Conservation (phyloP, 2,329 filamentous ascomycete genomes). For the Emergomyces pasteurianus region DNA sequence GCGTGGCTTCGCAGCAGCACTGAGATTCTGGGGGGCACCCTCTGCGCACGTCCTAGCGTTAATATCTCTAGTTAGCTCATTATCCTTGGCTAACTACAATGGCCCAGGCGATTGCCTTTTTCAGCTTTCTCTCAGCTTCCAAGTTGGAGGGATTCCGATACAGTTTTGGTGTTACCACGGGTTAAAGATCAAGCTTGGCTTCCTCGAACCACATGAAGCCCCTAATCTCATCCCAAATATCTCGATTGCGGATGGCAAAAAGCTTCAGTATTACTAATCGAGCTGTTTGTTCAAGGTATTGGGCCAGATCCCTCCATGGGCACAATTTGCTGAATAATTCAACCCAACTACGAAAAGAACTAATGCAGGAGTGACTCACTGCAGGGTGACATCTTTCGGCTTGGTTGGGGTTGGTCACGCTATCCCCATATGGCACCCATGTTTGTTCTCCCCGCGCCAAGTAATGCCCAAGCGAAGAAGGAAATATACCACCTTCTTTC, state of each 20-base stretch:
- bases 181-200: not conserved
- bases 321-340: not conserved
- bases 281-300: not conserved
- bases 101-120: conserved; percentile 1
- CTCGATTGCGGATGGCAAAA: no score
- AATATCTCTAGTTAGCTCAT: not conserved
- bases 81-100: not conserved
- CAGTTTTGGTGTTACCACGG: not conserved
- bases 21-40: not conserved
- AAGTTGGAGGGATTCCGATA: not conserved
- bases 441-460: not conserved
- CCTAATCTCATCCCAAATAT: not conserved
- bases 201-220: not conserved
- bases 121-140: not conserved
- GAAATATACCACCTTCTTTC: not conserved
- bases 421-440: not conserved
- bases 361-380: not conserved
- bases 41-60: not conserved
- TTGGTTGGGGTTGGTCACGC: not conserved
- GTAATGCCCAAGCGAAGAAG: not conserved
- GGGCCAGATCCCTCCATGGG: not conserved
- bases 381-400: not conserved
- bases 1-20: not conserved
- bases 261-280: not conserved
- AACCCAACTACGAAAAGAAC: not conserved